phyloP scores from a whole-genome alignment of 768 basidiomycete genomes.

The Termitomyces sp. region DNA sequence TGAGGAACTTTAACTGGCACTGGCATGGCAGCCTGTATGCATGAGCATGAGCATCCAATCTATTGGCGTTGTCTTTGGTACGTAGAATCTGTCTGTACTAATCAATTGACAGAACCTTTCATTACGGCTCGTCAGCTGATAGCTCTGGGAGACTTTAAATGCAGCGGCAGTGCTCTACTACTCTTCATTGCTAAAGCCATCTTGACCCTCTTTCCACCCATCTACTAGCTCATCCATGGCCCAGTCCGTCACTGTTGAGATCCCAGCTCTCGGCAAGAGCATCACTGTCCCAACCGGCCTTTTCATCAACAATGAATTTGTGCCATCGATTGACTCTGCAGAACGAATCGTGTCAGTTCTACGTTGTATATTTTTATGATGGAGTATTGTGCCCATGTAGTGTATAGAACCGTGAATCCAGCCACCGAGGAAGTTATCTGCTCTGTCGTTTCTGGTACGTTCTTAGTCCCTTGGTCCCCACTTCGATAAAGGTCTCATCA shows the following conservation, averaged over 20 bases:
- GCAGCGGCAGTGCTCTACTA: too few species aligned
- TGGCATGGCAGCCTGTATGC: too few species aligned
- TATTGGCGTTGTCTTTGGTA: too few species aligned
- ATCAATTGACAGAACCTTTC: too few species aligned
- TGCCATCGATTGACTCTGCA: conserved; percentile 65
- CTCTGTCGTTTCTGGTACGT: conserved; percentile 58
- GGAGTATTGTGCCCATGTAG: conserved; percentile 20
- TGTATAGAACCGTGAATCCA: conserved; percentile 68
- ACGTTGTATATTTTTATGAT: conserved; percentile 21
- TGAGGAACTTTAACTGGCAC: too few species aligned
- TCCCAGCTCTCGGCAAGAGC: conserved; percentile 42
- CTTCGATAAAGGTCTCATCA: not conserved
- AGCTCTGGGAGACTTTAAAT: too few species aligned
- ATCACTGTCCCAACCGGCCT: conserved; percentile 75
- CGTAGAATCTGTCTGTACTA: too few species aligned
- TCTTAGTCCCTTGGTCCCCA: not conserved
- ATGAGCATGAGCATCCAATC: too few species aligned
- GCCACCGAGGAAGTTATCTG: conserved; percentile 74
- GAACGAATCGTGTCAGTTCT: conserved; percentile 66
- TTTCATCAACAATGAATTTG: conserved; percentile 91
- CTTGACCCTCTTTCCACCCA: not conserved
- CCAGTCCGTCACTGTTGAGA: conserved; percentile 32
- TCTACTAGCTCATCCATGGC: conserved; percentile 37
- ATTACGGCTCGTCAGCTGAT: too few species aligned
- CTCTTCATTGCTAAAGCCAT: too few species aligned